These are phyloP conservation scores for Colletotrichum falcatum DNA, from an alignment of 2,329 filamentous ascomycete species.

Conservation along the genomic window DNA sequence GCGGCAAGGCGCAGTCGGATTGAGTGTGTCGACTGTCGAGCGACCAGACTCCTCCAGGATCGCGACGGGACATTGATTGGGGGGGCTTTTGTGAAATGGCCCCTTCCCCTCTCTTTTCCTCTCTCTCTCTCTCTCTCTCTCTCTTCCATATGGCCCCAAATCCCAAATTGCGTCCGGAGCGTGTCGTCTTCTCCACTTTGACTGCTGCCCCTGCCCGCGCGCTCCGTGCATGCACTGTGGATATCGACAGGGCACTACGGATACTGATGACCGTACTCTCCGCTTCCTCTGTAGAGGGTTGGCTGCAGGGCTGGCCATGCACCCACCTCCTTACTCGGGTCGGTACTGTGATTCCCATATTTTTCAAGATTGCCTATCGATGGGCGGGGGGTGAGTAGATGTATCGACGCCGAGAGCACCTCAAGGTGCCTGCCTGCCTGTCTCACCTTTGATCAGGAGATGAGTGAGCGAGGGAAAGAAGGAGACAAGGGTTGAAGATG, in stretches of 20 bases:
- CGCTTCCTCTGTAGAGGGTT: not conserved
- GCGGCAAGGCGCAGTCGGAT: not conserved
- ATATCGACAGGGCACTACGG: not conserved
- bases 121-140: not conserved
- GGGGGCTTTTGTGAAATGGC: slow-evolving; percentile 5
- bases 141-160: slow-evolving; percentile 9
- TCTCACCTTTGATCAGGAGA: not conserved
- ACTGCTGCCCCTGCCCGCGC: slow-evolving; percentile 24
- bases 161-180: slow-evolving; percentile 25
- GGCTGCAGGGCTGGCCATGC: not conserved
- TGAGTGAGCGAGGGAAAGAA: not conserved
- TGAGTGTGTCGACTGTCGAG: slow-evolving; percentile 5
- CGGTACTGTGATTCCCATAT: slow-evolving; percentile 21
- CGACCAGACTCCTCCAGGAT: slow-evolving; percentile 25
- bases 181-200: slow-evolving; percentile 24
- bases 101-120: not conserved
- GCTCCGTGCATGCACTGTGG: slow-evolving; percentile 36
- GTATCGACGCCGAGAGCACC: not conserved
- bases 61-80: not conserved
- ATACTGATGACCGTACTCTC: slow-evolving; percentile 1
- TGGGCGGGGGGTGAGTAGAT: slow-evolving; percentile 4
- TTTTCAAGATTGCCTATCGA: slow-evolving; percentile 24
- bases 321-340: slow-evolving; percentile 7
- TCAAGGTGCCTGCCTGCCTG: not conserved
- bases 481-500: not conserved